Evolutionary conservation across 2,329 filamentous ascomycete genomes (phyloP), one percentile per base, ranked within the genome.

Genomic region (Aspergillus amoenus): DNA sequence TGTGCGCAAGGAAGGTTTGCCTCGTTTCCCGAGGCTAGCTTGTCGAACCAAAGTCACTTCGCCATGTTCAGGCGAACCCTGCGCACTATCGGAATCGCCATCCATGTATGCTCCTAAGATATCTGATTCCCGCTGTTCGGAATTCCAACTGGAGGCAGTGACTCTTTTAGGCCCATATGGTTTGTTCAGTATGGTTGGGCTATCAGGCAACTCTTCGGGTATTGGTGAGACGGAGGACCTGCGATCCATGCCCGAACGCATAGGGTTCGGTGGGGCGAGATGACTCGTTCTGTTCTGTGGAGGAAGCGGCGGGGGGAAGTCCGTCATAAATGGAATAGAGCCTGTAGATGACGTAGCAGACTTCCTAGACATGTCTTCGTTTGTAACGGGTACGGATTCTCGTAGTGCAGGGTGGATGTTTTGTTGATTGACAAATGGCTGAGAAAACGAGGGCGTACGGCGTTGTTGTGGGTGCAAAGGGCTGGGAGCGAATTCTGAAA

Each of bases 141-240:
- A 82, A 4, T 79, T 84, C 84, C 88, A 91, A 63, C 79, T 85
- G 18, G 85, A 83, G 1, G 89, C 88, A 70, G 91, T 89, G 0
- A 84, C 88, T 37, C 85, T 83, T 64, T 88, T 91, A 3, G 89
- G 91, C 21, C 76, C 88, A 66, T 84, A 88, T 0, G 89, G 91
- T 27, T 80, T 79, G 67, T 85, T 82, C 0, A 65, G 56, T 6
- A 69, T 66, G 27, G 85, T 85, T 22, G 81, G 67, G 22, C 72
- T 65, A 49, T 76, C 78, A 0, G 83, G 80, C 61, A 81, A 84
- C 68, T 92, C 89, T 70, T 92, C 89, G 0, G 86, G 87, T 52
- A 93, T 92, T 0, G 89, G 88, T 0, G 89, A 89, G 24, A 92
- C 88, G 58, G 82, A 88, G 0, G 88, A 89, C 61, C 81, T 83